Conservation (phyloP, 805 yeast genomes). For the Sugiyamaella mastotermitis region DNA sequence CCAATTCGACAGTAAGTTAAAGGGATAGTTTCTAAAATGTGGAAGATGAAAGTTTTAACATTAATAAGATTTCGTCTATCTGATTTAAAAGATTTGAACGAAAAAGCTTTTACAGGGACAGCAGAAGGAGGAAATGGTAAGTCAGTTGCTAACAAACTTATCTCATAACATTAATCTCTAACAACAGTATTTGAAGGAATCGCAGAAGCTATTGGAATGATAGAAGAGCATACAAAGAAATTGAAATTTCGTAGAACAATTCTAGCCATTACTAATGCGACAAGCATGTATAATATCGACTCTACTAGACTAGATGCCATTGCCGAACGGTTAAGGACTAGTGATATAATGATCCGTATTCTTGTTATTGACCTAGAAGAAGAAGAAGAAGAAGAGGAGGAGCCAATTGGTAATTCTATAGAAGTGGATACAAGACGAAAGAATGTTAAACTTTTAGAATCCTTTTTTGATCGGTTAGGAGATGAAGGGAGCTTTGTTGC, state of each 20-base stretch:
- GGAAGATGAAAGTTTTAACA: no score
- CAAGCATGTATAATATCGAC: slow-evolving; percentile 8
- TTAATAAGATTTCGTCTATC: background rate
- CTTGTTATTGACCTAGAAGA: slow-evolving; percentile 16
- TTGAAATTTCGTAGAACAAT: slow-evolving; percentile 34
- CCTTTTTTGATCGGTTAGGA: slow-evolving; percentile 1
- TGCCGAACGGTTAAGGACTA: slow-evolving; percentile 7
- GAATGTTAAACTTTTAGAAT: slow-evolving; percentile 2
- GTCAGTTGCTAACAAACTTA: background rate
- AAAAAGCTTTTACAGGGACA: background rate
- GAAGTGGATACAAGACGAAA: slow-evolving; percentile 1
- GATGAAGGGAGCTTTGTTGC: slow-evolving; percentile 11
- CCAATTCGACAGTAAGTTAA: no score
- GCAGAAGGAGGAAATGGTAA: background rate
- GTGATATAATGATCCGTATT: slow-evolving; percentile 15
- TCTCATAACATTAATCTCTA: background rate
- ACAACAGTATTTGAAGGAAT: slow-evolving; percentile 20
- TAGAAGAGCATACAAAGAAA: slow-evolving; percentile 22
- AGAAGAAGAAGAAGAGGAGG: slow-evolving; percentile 2
- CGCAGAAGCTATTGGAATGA: slow-evolving; percentile 33
- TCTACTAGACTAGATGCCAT: slow-evolving; percentile 5
- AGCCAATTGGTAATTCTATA: background rate
- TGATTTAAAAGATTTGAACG: background rate
- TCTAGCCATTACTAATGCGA: slow-evolving; percentile 31
- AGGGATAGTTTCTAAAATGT: no score